Conservation (phyloP, 108 stramenopile genomes). For the Cyclotella baltica region DNA sequence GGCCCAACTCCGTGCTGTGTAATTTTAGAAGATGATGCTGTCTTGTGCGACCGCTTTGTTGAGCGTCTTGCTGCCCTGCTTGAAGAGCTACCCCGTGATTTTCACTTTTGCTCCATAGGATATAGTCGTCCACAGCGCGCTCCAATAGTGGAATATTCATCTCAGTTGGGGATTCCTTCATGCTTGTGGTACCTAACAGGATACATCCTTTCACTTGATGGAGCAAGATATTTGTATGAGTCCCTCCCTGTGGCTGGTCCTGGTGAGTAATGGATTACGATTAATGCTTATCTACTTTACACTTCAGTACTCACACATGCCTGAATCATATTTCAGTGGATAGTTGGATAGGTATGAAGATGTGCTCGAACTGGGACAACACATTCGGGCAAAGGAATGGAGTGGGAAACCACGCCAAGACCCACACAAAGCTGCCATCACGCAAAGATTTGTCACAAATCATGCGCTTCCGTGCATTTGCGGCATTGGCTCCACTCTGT, state of each 20-base stretch:
- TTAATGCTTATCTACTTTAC: background rate
- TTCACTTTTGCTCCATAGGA: conserved; percentile 87
- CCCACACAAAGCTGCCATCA: conserved; percentile 36
- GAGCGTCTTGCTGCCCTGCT: conserved; percentile 73
- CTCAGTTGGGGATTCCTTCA: conserved; percentile 74
- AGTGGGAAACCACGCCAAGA: conserved; percentile 58
- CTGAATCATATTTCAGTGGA: conserved; percentile 37
- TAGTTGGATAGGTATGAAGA: conserved; percentile 80
- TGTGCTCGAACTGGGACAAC: conserved; percentile 84
- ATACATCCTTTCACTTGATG: conserved; percentile 77
- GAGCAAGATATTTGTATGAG: conserved; percentile 61
- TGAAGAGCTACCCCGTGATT: conserved; percentile 82
- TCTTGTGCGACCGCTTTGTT: conserved; percentile 77
- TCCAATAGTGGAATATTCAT: conserved; percentile 76
- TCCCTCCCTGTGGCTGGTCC: conserved; percentile 76
- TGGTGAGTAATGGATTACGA: conserved; percentile 23
- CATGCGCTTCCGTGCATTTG: conserved; percentile 81
- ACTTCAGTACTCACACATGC: conserved; percentile 7
- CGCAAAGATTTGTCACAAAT: conserved; percentile 64
- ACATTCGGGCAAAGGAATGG: conserved; percentile 67
- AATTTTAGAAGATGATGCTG: conserved; percentile 87
- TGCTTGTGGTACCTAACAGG: conserved; percentile 88
- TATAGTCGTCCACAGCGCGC: conserved; percentile 85
- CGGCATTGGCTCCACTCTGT: conserved; percentile 74
- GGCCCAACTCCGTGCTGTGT: conserved; percentile 77